phyloP scores from a whole-genome alignment of 164 flowering plant species.

The Annona cherimola region DNA sequence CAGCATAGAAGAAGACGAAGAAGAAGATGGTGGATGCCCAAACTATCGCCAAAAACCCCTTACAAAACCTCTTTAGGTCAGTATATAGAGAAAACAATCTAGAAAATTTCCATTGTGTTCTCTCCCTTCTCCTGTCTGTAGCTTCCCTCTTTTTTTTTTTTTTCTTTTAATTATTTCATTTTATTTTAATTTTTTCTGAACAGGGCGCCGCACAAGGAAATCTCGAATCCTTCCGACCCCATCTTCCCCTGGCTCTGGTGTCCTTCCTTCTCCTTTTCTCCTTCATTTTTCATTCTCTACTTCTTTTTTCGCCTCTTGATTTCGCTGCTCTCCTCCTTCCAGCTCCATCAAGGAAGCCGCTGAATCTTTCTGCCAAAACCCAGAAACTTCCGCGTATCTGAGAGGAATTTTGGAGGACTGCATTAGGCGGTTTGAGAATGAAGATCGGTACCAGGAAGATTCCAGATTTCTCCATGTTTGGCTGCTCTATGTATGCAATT shows the following conservation, averaged over 20 bases:
- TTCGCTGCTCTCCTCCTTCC: not conserved
- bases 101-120: not conserved
- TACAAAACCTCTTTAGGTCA: not conserved
- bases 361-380: conserved; percentile 22
- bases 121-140: not conserved
- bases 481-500: conserved; percentile 56
- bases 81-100: not conserved
- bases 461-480: conserved; percentile 80
- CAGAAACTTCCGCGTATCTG: conserved; percentile 22
- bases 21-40: not conserved
- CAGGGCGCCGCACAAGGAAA: not conserved
- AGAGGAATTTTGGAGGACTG: conserved; percentile 43
- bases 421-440: conserved; percentile 44
- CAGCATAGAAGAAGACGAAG: not conserved
- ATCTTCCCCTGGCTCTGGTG: conserved; percentile 9
- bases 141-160: not conserved
- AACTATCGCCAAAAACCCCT: not conserved
- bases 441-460: conserved; percentile 56
- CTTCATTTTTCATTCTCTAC: not conserved
- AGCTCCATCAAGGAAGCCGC: conserved; percentile 47
- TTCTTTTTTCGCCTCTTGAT: not conserved
- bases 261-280: not conserved
- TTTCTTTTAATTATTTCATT: too few species aligned
- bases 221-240: conserved; percentile 3
- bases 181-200: too few species aligned